These are phyloP conservation scores for Edaphochlamys debaryana DNA, from an alignment of 139 green algal species.

Conservation along the genomic window DNA sequence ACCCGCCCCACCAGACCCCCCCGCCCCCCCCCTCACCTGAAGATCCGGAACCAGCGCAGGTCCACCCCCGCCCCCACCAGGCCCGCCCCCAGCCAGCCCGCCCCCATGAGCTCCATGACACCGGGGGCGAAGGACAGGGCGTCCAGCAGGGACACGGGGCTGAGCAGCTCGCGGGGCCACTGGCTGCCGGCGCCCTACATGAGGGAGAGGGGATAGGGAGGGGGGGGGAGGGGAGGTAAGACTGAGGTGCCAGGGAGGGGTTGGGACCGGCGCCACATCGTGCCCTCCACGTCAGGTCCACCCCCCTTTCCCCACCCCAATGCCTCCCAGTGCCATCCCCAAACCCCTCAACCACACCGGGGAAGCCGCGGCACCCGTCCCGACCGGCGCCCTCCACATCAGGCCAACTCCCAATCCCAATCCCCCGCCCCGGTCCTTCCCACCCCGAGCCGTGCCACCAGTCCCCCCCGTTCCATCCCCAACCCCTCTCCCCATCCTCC, in stretches of 20 bases:
- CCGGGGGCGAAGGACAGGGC: slow-evolving; percentile 78
- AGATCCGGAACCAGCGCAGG: slow-evolving; percentile 80
- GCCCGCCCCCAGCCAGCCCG: slow-evolving; percentile 6
- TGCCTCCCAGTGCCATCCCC: too few species aligned
- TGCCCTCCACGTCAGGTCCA: too few species aligned
- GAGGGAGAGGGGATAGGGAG: slow-evolving; percentile 3
- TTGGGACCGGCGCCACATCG: too few species aligned
- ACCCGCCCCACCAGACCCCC: neutral
- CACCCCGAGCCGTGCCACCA: slow-evolving; percentile 44
- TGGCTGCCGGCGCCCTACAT: slow-evolving; percentile 2
- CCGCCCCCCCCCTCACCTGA: slow-evolving; percentile 49
- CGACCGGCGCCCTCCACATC: too few species aligned
- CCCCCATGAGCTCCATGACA: slow-evolving; percentile 63
- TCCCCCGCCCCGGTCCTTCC: too few species aligned
- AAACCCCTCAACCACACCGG: too few species aligned
- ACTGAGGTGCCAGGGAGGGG: too few species aligned
- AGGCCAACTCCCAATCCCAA: too few species aligned
- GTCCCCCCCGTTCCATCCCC: slow-evolving; percentile 54
- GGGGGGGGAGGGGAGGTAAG: too few species aligned
- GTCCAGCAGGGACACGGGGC: slow-evolving; percentile 69
- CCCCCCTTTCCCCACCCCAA: too few species aligned
- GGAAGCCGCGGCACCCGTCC: too few species aligned
- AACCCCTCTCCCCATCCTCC: too few species aligned
- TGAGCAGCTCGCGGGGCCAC: slow-evolving; percentile 29
- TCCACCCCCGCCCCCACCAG: slow-evolving; percentile 57